Evolutionary conservation across 2,329 filamentous ascomycete genomes (phyloP), one percentile per base, ranked within the genome.

Genomic region (Sclerotiophoma versabilis): DNA sequence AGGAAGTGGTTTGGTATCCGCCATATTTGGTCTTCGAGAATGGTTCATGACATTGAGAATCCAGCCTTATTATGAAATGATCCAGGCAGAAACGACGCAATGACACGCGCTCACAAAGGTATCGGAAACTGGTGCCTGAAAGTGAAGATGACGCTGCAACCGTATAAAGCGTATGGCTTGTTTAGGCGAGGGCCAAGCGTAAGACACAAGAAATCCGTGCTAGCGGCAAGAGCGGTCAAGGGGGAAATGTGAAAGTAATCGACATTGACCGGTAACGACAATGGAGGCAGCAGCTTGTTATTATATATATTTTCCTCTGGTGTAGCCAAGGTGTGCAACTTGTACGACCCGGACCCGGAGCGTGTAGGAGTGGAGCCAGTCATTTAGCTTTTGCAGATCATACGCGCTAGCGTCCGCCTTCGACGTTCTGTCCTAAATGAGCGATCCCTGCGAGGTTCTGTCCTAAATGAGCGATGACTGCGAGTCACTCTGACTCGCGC

Each of bases 61-160:
- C 12, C 3, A 33, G 15, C 20, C 34, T 33, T 45, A 17, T 33
- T 27, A 51, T 25, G 9, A 30, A 44, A 23, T 11, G n/a, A 15
- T 20, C n/a, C 15, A 51, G 41, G 49, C 49, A 51, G 49, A 45
- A n/a, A 27, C 26, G 1, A 32, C 22, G 26, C 39, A 12, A 26
- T 7, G 33, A 39, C 33, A 27, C 34, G 49, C 34, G 49, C 39
- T 51, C 33, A 23, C n/a, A 11, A 39, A 38, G 20, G 26, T 38
- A 20, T 27, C n/a, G 27, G 20, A 39, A 51, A n/a, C 22, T 15
- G 49, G 39, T 45, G 49, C 49, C 49, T 51, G 41, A 34, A 51
- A 12, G n/a, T 19, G 26, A 5, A 38, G 20, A 27, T 25, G 33
- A 36, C 29, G 23, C 19, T 38, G 30, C 38, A 15, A 19, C 27